These are phyloP conservation scores for Nemania bipapillata DNA, from an alignment of 2,329 filamentous ascomycete genomes.

Conservation along the genomic window DNA sequence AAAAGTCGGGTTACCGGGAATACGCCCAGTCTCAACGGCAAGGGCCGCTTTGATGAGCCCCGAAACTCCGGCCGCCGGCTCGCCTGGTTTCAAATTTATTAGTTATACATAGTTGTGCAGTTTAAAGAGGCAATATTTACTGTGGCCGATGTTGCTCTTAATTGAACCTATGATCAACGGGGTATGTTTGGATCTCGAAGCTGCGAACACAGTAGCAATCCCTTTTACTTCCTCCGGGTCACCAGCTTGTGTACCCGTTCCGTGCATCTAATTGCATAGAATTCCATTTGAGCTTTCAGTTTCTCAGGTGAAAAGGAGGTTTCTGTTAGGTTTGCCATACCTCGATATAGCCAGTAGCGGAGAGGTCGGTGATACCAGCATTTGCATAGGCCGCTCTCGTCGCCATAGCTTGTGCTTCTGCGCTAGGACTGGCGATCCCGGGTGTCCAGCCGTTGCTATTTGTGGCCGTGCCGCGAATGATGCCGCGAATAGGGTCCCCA, in stretches of 20 bases:
- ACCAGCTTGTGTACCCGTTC: conserved; percentile 57
- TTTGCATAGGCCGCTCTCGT: conserved; percentile 51
- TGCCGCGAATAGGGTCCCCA: conserved; percentile 53
- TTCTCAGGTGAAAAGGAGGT: too few species aligned
- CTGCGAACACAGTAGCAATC: conserved; percentile 45
- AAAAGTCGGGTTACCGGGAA: conserved; percentile 47
- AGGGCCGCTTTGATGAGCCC: conserved; percentile 51
- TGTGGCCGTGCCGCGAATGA: conserved; percentile 51
- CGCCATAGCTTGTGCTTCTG: conserved; percentile 48
- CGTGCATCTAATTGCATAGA: conserved; percentile 48
- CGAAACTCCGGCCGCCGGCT: conserved; percentile 45
- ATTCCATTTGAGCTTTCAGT: too few species aligned
- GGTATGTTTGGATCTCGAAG: conserved; percentile 6
- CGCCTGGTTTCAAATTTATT: too few species aligned
- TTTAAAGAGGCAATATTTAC: background rate
- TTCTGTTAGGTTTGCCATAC: background rate
- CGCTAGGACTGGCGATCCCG: conserved; percentile 58
- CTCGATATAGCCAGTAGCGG: conserved; percentile 47
- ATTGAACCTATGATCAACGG: conserved; percentile 46
- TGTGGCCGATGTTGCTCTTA: too few species aligned
- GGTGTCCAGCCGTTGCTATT: conserved; percentile 55
- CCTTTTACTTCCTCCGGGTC: conserved; percentile 55
- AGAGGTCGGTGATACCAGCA: conserved; percentile 41
- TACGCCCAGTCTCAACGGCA: conserved; percentile 47
- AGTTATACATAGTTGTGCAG: background rate